Base-by-base conservation (phyloP, 2,329 filamentous ascomycete genomes). In the Sclerotinia minor region DNA sequence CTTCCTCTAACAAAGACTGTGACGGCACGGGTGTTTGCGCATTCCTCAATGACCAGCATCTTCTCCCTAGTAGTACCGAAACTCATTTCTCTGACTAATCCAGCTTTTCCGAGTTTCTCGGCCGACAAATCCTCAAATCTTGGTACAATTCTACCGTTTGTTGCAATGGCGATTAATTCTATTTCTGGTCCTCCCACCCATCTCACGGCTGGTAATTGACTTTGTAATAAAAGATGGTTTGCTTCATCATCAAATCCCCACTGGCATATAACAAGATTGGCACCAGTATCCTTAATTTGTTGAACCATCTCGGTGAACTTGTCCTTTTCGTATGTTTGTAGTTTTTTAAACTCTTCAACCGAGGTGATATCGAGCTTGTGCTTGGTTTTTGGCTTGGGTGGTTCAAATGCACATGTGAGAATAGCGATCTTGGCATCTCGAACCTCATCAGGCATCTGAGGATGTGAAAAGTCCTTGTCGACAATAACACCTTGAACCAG, bases 201-300 rank as follows among this genome's bases (percentile, higher is more conserved):
- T 80, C 95, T 87, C 69, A 99, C 95, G 49, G 95, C 96, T 13
- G 95, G 96, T 11, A 99, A 87, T 77, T 95, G 85, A 84, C 98
- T 98, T 82, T 97, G 96, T 70, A 99, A 88, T 47, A 99, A 86
- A 69, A 99, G 83, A 80, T 99, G 95, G 83, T 99, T 99, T 71
- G 95, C 95, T 82, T 99, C 95, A 77, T 99, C 95, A 78, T 99
- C 95, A 78, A 99, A 99, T 73, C 95, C 95, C 95, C 96, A 99
- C 79, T 99, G 96, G 82, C 95, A 99, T 77, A 99, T 97, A 72
- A 94, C 95, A 70, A 99, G 85, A 82, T 99, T 99, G 72, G 95
- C 95, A 70, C 95, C 95, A 0, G 94, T 96, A 76, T 92, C 92
- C 83, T 99, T 99, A 83, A 99, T 95, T 81, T 97, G 92, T 78